Conservation (phyloP, 2,329 filamentous ascomycete genomes). For the Parastagonospora nodorum region DNA sequence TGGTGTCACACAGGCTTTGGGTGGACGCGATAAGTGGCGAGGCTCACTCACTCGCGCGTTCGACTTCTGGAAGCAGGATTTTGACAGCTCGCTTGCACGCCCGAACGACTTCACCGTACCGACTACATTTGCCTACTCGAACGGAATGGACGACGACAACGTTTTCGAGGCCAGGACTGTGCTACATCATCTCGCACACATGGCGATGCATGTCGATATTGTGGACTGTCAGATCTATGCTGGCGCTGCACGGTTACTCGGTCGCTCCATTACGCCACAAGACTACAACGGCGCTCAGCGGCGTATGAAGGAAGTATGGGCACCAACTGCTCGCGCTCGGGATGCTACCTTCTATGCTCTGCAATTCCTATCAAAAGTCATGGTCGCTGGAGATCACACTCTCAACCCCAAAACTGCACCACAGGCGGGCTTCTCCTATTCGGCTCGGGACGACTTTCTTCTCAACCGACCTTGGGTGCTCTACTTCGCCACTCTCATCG, state of each 20-base stretch:
- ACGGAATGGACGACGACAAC: slow-evolving; percentile 62
- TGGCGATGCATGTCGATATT: slow-evolving; percentile 97
- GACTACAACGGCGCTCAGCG: slow-evolving; percentile 81
- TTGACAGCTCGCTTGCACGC: slow-evolving; percentile 78
- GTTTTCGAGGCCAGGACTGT: slow-evolving; percentile 89
- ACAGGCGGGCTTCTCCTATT: slow-evolving; percentile 61
- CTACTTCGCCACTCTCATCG: slow-evolving; percentile 88
- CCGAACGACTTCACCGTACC: slow-evolving; percentile 45
- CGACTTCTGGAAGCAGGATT: slow-evolving; percentile 91
- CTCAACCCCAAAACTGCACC: slow-evolving; percentile 32
- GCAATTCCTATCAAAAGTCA: slow-evolving; percentile 83
- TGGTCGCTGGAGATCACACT: slow-evolving; percentile 64
- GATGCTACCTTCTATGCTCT: slow-evolving; percentile 93
- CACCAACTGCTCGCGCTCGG: slow-evolving; percentile 81
- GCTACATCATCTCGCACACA: slow-evolving; percentile 90
- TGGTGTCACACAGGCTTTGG: slow-evolving; percentile 77
- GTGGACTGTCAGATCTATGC: slow-evolving; percentile 98
- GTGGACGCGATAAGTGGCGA: slow-evolving; percentile 90
- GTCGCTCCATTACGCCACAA: slow-evolving; percentile 79
- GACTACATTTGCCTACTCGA: slow-evolving; percentile 38
- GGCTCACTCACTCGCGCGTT: slow-evolving; percentile 84
- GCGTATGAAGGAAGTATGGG: slow-evolving; percentile 88
- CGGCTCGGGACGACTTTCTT: slow-evolving; percentile 83
- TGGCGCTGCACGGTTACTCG: slow-evolving; percentile 80
- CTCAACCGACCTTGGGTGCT: slow-evolving; percentile 94